Percentiles rank a stretch among this genome's conserved stretches.
phyloP scores from a whole-genome alignment of 768 basidiomycete genomes.

The Antrodiella citrinella region DNA sequence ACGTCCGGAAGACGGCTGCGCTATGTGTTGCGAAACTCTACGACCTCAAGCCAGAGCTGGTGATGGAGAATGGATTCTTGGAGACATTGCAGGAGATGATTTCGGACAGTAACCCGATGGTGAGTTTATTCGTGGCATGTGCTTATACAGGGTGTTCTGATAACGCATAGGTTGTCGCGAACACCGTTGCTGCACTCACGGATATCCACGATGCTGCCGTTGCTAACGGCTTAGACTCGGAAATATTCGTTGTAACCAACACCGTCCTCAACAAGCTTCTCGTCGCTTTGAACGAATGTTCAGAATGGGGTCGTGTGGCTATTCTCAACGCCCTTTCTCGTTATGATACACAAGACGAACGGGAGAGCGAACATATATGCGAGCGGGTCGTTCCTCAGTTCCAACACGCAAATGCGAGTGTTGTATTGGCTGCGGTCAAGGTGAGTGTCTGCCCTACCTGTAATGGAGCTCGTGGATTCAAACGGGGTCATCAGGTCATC shows the following conservation, averaged over 20 bases:
- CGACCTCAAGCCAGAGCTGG: conserved; percentile 92
- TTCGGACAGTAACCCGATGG: conserved; percentile 96
- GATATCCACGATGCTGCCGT: conserved; percentile 81
- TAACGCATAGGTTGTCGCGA: conserved; percentile 81
- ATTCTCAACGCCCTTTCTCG: conserved; percentile 80
- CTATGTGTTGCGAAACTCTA: conserved; percentile 96
- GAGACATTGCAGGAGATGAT: conserved; percentile 89
- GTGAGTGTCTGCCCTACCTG: conserved; percentile 29
- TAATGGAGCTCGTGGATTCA: neutral
- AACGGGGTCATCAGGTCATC: conserved; percentile 55
- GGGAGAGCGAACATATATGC: conserved; percentile 98
- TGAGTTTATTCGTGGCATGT: conserved; percentile 25
- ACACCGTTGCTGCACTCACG: conserved; percentile 86
- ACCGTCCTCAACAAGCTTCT: conserved; percentile 81
- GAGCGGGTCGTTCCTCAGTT: conserved; percentile 98
- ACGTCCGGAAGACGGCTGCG: conserved; percentile 96
- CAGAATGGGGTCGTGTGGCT: conserved; percentile 97
- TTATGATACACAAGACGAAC: conserved; percentile 78
- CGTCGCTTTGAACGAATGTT: conserved; percentile 95
- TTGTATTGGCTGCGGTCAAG: conserved; percentile 95
- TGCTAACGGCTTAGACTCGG: conserved; percentile 51
- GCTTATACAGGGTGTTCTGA: conserved; percentile 2
- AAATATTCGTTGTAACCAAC: conserved; percentile 77
- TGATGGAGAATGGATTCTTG: conserved; percentile 91
- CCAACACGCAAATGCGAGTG: conserved; percentile 93